Base-by-base conservation (phyloP, 805 yeast genomes). In the Candida chauliodis region DNA sequence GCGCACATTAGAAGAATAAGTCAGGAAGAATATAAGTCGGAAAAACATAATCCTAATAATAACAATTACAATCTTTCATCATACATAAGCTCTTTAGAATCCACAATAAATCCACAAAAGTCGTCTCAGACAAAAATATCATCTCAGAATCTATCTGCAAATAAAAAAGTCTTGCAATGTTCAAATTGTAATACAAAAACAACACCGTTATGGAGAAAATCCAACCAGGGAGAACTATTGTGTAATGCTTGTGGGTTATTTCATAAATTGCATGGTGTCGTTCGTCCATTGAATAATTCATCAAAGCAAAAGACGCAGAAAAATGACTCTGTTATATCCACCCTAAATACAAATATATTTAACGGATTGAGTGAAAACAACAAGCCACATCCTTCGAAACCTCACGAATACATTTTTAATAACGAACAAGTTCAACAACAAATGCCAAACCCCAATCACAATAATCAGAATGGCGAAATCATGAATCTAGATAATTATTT, bases 221-320 rank as follows among this genome's bases (percentile, higher is more conserved):
- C 71, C 8, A 60, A 57, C 45, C 56, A 58, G 30, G 74, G 74
- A 5, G 71, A 65, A 35, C 55, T 68, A 30, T 52, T 69, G 20
- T 69, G 74, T 44, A 69, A 69, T 45, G 74, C 73, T 1, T 69
- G 74, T 43, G 74, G 74, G 6, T 56, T 69, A 27, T 69, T 68
- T 44, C 66, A 64, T 46, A 69, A 69, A 45, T 51, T 69, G 24
- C 74, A 69, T 41, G 74, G 74, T 5, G 68, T 66, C 3, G 59
- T 67, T 48, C 53, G 74, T 15, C 74, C 74, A 3, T 50, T 67
- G 26, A 60, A 55, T 45, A 48, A 51, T 8, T 24, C 35, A 2
- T 9, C 28, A 5, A 39, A 34, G 11, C 23, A 28, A 29, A 40
- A 25, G 21, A 17, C 20, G 5, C 26, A 14, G 8, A 40, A 35